These are phyloP conservation scores for Juncus effusus DNA, from an alignment of 176 grass and related monocot species.

Conservation along the genomic window DNA sequence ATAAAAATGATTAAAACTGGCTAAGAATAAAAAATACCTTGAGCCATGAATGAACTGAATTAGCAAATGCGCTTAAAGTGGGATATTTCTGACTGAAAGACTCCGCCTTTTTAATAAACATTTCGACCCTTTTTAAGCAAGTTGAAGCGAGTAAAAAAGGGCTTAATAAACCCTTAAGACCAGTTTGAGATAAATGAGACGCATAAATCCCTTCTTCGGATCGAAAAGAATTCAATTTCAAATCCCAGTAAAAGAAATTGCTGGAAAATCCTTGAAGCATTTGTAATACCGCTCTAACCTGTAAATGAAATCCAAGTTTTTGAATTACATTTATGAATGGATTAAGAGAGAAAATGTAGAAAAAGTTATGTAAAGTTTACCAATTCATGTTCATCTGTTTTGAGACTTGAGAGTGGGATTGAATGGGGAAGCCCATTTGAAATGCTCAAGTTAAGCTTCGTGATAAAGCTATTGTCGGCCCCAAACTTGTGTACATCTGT, in stretches of 20 bases:
- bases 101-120: conserved; percentile 55
- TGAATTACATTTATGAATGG: background rate
- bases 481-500: conserved; percentile 30
- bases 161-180: conserved; percentile 43
- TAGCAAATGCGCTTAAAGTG: conserved; percentile 64
- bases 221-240: conserved; percentile 27
- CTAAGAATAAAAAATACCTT: conserved; percentile 41
- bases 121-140: conserved; percentile 76
- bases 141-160: conserved; percentile 61
- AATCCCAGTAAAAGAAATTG: conserved; percentile 57
- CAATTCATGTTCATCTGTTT: conserved; percentile 63
- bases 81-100: conserved; percentile 18
- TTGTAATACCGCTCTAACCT: conserved; percentile 71
- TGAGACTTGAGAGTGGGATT: conserved; percentile 37
- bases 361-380: conserved; percentile 32
- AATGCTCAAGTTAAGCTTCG: conserved; percentile 62
- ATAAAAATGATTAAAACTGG: background rate
- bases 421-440: conserved; percentile 67
- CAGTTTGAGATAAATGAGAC: conserved; percentile 51
- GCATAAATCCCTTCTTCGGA: conserved; percentile 51
- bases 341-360: background rate
- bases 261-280: conserved; percentile 72
- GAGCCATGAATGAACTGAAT: conserved; percentile 70
- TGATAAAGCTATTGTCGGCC: conserved; percentile 50
- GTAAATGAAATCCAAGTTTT: conserved; percentile 7